phyloP scores from a whole-genome alignment of 1,284 basidiomycete species.

The Boletus mariae region DNA sequence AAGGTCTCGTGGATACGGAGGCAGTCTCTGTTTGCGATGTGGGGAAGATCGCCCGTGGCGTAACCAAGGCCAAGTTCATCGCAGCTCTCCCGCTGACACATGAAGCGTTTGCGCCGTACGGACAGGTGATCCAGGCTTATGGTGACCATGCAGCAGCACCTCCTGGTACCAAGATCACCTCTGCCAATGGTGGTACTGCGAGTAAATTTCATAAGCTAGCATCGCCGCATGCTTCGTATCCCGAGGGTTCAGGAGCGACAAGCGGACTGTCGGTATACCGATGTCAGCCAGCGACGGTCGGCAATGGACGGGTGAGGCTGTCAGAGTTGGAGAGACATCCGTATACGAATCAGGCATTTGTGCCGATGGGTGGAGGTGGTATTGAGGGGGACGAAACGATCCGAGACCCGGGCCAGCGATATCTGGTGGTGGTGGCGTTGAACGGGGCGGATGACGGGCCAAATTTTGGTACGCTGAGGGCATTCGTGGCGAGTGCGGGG shows the following conservation, averaged over 20 bases:
- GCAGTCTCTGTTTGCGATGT: neutral
- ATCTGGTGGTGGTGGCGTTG: conserved; percentile 81
- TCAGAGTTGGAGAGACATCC: conserved; percentile 72
- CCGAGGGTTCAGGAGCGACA: conserved; percentile 50
- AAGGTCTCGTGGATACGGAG: conserved; percentile 7
- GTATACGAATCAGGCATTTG: conserved; percentile 82
- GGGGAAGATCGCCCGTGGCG: conserved; percentile 2
- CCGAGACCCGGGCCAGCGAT: conserved; percentile 49
- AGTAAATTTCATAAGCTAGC: conserved; percentile 87
- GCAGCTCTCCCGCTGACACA: conserved; percentile 76
- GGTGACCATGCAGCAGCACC: conserved; percentile 61
- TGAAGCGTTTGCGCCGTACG: conserved; percentile 80
- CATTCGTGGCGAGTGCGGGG: conserved; percentile 73
- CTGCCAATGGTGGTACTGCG: conserved; percentile 86
- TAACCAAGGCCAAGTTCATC: conserved; percentile 37
- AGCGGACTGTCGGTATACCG: conserved; percentile 72
- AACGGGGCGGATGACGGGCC: conserved; percentile 75
- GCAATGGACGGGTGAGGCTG: conserved; percentile 51
- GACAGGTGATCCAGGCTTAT: conserved; percentile 85
- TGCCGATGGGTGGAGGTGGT: conserved; percentile 70
- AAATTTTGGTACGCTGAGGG: conserved; percentile 67
- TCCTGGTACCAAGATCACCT: conserved; percentile 65
- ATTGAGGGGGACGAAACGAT: conserved; percentile 42
- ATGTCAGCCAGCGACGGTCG: conserved; percentile 56
- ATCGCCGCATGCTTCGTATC: conserved; percentile 62